phyloP scores from a whole-genome alignment of 176 grass and related monocot species.

The Aechmea fasciata region DNA sequence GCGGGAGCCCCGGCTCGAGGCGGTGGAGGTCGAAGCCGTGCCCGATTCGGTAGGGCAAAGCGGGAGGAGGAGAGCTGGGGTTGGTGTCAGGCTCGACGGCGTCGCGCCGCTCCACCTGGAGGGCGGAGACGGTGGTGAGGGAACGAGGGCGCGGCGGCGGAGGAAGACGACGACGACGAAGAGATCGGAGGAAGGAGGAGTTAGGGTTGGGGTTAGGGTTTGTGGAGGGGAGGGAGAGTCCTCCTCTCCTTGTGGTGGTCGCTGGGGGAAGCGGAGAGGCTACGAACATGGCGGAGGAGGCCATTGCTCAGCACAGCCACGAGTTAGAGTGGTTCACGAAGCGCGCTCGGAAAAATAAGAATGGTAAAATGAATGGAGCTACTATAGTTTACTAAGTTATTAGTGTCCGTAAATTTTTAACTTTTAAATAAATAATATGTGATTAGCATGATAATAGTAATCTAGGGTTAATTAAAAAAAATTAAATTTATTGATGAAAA shows the following conservation, averaged over 20 bases:
- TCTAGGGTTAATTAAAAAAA: too few relatives aligned
- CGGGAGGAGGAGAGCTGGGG: conserved; percentile 29
- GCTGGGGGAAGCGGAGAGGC: conserved; percentile 27
- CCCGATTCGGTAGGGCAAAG: conserved; percentile 76
- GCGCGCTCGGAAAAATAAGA: too few relatives aligned
- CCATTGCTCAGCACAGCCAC: conserved; percentile 23
- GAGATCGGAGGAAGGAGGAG: not conserved
- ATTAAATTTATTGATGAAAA: too few relatives aligned
- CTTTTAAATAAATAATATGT: too few relatives aligned
- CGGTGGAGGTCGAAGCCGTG: conserved; percentile 98
- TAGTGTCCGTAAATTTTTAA: too few relatives aligned
- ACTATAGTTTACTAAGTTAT: too few relatives aligned
- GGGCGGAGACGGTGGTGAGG: conserved; percentile 28
- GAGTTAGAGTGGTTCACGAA: too few relatives aligned
- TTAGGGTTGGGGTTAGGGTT: not conserved
- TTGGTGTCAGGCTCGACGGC: conserved; percentile 23
- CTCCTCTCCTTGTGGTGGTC: conserved; percentile 15
- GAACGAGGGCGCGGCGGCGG: conserved; percentile 8
- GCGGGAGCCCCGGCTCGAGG: conserved; percentile 80
- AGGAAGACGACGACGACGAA: not conserved
- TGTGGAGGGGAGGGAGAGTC: not conserved
- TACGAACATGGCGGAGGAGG: conserved; percentile 40
- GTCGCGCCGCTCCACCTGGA: conserved; percentile 60
- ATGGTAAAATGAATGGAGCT: too few relatives aligned
- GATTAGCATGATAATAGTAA: too few relatives aligned